phyloP scores from a whole-genome alignment of 2,329 filamentous ascomycete genomes.

The Metarhizium sp. region DNA sequence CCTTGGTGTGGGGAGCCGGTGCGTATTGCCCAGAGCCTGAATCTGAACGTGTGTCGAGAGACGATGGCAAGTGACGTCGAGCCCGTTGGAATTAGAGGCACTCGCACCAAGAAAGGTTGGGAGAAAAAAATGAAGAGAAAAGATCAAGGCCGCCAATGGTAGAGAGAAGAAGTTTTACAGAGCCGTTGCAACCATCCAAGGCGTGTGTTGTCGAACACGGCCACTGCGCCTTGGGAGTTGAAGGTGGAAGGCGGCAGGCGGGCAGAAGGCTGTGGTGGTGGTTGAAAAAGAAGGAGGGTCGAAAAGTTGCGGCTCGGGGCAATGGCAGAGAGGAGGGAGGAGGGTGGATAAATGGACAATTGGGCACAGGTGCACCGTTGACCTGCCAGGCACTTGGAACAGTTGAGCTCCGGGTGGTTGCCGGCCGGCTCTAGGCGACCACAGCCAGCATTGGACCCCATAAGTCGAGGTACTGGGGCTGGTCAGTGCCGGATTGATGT shows the following conservation, averaged over 20 bases:
- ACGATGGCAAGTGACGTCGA: not conserved
- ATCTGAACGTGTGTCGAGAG: too few relatives aligned
- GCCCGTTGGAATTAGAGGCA: not conserved
- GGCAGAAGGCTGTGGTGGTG: not conserved
- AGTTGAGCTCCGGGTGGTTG: not conserved
- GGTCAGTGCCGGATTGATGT: too few relatives aligned
- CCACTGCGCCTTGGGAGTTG: too few relatives aligned
- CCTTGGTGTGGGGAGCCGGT: too few relatives aligned
- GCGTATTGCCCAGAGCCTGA: too few relatives aligned
- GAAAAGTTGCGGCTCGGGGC: not conserved
- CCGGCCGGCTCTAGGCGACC: not conserved
- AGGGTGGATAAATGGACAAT: slow-evolving; percentile 1
- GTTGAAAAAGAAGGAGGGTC: not conserved
- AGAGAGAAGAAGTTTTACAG: not conserved
- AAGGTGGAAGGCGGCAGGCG: not conserved
- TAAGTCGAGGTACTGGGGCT: too few relatives aligned
- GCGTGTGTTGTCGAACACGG: not conserved
- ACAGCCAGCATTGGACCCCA: too few relatives aligned
- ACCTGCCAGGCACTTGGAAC: not conserved
- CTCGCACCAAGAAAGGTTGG: not conserved
- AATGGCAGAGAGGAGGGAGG: not conserved
- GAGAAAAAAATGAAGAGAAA: not conserved
- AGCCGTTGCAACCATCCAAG: not conserved
- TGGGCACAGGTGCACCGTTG: not conserved
- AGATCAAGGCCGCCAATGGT: not conserved